Percentiles rank a stretch among this genome's conserved stretches.
Conservation (phyloP, 1,284 basidiomycete species). For the Cutaneotrichosporon sp. region DNA sequence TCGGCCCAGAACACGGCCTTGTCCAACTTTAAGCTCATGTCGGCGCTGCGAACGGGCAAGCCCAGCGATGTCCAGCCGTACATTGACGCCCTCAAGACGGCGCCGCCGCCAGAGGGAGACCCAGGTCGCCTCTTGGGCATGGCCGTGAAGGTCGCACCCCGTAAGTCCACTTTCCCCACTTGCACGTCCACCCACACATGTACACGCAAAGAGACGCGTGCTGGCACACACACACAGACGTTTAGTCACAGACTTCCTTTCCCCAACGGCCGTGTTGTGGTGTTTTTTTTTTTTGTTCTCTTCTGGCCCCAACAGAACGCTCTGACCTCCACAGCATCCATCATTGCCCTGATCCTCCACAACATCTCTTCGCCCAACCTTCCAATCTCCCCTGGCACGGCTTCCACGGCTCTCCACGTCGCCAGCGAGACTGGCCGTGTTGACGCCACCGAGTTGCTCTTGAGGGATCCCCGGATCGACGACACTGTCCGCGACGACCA, state of each 20-base stretch:
- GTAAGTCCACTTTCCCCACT: constrained; percentile 56
- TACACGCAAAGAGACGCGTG: too few species aligned
- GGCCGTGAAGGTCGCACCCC: constrained; percentile 74
- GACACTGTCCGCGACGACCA: constrained; percentile 70
- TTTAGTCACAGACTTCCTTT: not conserved
- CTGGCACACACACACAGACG: not conserved
- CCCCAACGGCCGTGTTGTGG: not conserved
- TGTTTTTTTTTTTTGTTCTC: not conserved
- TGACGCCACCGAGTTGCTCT: constrained; percentile 66
- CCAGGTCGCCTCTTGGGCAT: constrained; percentile 75
- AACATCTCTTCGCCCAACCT: constrained; percentile 55
- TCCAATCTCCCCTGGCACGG: constrained; percentile 58
- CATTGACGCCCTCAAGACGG: constrained; percentile 63
- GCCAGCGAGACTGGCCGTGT: constrained; percentile 72
- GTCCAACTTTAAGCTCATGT: constrained; percentile 71
- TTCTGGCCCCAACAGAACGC: not conserved
- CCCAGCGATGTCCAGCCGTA: constrained; percentile 74
- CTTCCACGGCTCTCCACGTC: constrained; percentile 79
- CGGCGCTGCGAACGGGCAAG: constrained; percentile 71
- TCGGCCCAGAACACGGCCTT: constrained; percentile 49
- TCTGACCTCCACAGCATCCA: constrained; percentile 47
- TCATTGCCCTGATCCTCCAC: constrained; percentile 62
- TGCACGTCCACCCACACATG: too few species aligned
- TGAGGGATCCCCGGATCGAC: constrained; percentile 73
- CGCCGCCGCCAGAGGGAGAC: constrained; percentile 51